Evolutionary conservation across 2,329 filamentous ascomycete genomes (phyloP), one percentile per base, ranked within the genome.

Genomic region (Pyrenophora seminiperda): DNA sequence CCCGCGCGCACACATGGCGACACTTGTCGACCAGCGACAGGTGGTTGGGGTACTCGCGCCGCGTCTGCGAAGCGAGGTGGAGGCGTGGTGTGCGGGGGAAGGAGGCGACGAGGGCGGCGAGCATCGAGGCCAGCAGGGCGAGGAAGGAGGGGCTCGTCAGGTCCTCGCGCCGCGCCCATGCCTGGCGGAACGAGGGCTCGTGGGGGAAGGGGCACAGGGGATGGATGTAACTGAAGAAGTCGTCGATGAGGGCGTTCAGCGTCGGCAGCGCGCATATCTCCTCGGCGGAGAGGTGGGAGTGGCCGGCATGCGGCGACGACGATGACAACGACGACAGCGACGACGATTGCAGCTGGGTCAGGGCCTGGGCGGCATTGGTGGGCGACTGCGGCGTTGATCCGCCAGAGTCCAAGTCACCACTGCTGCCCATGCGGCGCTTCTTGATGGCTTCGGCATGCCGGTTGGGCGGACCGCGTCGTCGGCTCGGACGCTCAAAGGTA

Each of bases 221-320:
- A 61, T 91, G 87, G 44, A 91, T 87, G 68, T 91, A 91, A 14
- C 86, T 90, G 73, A 91, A 92, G 79, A 90, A 92, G 74, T 92
- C 89, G 68, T 91, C 87, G 49, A 92, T 82, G 13, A 91, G 78
- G 2, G 87, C 79, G 62, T 87, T 81, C 43, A 92, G 75, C 9
- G 87, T 83, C 6, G 83, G 81, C 70, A 87, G 79, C 0, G 88
- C 86, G 32, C 87, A 88, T 54, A 92, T 91, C 2, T 82, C 78
- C 66, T 92, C 89, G 39, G 86, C 80, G 3, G 82, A 83, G 7
- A 81, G 70, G 33, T 76, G 73, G 15, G 24, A 4, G 3, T 11
- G 24, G 24, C 24, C 9, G 24, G 66, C 65, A 14, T 78, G 73
- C 4, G 75, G 72, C 52, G 76, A 75, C 13, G 76, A 75, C n/a